Percentiles rank a stretch among this genome's conserved stretches.
Conservation (phyloP, 495 filamentous ascomycete genomes). For the Baudoinia panamericana region DNA sequence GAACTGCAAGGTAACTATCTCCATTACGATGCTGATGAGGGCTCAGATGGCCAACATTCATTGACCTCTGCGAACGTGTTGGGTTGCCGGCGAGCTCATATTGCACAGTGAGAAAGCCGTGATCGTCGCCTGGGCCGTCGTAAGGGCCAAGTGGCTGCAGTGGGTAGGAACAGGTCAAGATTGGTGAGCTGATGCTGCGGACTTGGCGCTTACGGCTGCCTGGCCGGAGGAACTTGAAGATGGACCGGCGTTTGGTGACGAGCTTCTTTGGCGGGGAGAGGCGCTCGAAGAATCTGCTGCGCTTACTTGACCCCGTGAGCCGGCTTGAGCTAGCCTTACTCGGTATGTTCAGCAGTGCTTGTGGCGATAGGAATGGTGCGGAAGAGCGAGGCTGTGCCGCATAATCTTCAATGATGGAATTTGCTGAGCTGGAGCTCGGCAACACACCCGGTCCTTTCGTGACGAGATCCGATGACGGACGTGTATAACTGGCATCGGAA, state of each 20-base stretch:
- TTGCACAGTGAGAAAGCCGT: slow-evolving; percentile 8
- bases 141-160: not conserved
- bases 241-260: slow-evolving; percentile 16
- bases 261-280: slow-evolving; percentile 13
- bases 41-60: slow-evolving; percentile 8
- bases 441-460: too few relatives aligned
- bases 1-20: not conserved
- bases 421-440: too few relatives aligned
- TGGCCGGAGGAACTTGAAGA: slow-evolving; percentile 20
- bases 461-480: too few relatives aligned
- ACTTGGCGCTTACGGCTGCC: slow-evolving; percentile 16
- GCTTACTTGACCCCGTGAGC: slow-evolving; percentile 6
- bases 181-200: slow-evolving; percentile 17
- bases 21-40: not conserved
- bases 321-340: slow-evolving; percentile 11
- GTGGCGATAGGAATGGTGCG: too few relatives aligned
- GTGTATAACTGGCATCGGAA: too few relatives aligned
- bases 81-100: slow-evolving; percentile 12
- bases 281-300: slow-evolving; percentile 9
- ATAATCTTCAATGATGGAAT: too few relatives aligned
- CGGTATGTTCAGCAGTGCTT: not conserved
- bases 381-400: too few relatives aligned
- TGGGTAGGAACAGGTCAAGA: too few relatives aligned
- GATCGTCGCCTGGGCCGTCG: slow-evolving; percentile 15
- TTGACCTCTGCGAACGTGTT: not conserved